Conservation (phyloP, 257 asterid species). For the Solanum sparsipilum region DNA sequence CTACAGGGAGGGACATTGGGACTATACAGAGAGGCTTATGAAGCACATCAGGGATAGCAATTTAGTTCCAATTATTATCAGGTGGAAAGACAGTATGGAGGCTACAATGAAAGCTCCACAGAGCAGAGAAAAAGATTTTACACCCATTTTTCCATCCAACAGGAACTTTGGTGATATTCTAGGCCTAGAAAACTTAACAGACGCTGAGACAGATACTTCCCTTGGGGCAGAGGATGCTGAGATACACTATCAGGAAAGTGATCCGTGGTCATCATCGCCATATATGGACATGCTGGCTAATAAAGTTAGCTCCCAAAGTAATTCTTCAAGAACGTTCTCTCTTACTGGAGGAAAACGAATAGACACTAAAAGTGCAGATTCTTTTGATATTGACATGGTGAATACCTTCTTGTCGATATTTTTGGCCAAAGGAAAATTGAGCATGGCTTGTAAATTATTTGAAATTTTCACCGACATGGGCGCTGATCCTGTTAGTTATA, state of each 20-base stretch:
- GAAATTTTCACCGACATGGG: slow-evolving; percentile 74
- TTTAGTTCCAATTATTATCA: slow-evolving; percentile 59
- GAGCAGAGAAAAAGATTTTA: slow-evolving; percentile 57
- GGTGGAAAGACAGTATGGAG: slow-evolving; percentile 83
- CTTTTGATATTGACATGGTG: slow-evolving; percentile 80
- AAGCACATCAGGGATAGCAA: slow-evolving; percentile 61
- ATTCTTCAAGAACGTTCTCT: slow-evolving; percentile 19
- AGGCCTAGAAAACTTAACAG: slow-evolving; percentile 15
- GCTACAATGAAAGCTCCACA: slow-evolving; percentile 43
- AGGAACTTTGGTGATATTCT: slow-evolving; percentile 45
- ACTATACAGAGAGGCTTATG: slow-evolving; percentile 57
- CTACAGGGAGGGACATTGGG: slow-evolving; percentile 66
- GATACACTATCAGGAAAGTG: slow-evolving; percentile 19
- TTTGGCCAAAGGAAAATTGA: slow-evolving; percentile 77
- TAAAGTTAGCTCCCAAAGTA: slow-evolving; percentile 16
- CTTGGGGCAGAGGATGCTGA: slow-evolving; percentile 8
- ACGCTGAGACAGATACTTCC: slow-evolving; percentile 2
- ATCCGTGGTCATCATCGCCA: slow-evolving; percentile 95
- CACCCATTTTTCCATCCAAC: slow-evolving; percentile 53
- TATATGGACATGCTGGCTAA: slow-evolving; percentile 73
- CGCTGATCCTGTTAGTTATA: slow-evolving; percentile 55
- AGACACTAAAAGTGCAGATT: slow-evolving; percentile 46
- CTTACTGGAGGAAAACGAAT: slow-evolving; percentile 54
- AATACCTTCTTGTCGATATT: slow-evolving; percentile 82
- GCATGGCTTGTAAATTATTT: slow-evolving; percentile 81